Percentiles rank a stretch among this genome's conserved stretches.
Conservation (phyloP, 2,329 filamentous ascomycete species). For the Trichoderma sp. region DNA sequence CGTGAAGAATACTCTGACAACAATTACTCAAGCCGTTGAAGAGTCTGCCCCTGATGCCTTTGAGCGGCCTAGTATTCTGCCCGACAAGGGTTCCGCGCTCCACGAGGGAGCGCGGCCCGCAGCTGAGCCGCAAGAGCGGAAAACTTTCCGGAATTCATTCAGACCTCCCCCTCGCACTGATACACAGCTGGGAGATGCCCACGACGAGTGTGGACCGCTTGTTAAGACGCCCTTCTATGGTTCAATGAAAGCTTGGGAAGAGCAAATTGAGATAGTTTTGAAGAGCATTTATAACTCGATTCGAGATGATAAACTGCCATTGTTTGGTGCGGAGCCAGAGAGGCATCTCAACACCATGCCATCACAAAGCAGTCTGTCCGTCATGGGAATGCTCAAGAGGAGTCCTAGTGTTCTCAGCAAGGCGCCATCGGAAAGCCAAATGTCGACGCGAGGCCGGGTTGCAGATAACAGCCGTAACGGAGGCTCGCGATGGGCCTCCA, state of each 20-base stretch:
- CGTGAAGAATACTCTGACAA: conserved; percentile 93
- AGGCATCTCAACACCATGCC: conserved; percentile 39
- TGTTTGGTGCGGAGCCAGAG: conserved; percentile 69
- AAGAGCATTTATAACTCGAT: conserved; percentile 93
- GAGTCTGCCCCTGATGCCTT: conserved; percentile 72
- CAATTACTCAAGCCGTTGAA: conserved; percentile 73
- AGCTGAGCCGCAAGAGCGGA: conserved; percentile 41
- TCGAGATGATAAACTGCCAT: conserved; percentile 78
- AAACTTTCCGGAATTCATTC: conserved; percentile 51
- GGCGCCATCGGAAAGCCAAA: conserved; percentile 78
- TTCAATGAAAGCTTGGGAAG: conserved; percentile 77
- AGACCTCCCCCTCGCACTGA: conserved; percentile 51
- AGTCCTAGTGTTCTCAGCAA: conserved; percentile 92
- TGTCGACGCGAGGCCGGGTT: conserved; percentile 69
- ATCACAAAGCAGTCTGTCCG: conserved; percentile 68
- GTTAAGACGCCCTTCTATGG: conserved; percentile 78
- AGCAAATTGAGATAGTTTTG: conserved; percentile 84
- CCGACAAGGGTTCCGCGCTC: conserved; percentile 42
- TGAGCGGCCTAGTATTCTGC: conserved; percentile 58
- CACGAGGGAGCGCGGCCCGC: conserved; percentile 37
- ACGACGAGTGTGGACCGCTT: conserved; percentile 70
- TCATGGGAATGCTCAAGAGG: conserved; percentile 76
- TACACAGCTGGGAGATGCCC: conserved; percentile 41
- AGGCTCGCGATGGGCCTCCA: conserved; percentile 77
- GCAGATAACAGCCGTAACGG: conserved; percentile 55